Evolutionary conservation across 768 basidiomycete species (phyloP).

Genomic region (Mycena maculata): DNA sequence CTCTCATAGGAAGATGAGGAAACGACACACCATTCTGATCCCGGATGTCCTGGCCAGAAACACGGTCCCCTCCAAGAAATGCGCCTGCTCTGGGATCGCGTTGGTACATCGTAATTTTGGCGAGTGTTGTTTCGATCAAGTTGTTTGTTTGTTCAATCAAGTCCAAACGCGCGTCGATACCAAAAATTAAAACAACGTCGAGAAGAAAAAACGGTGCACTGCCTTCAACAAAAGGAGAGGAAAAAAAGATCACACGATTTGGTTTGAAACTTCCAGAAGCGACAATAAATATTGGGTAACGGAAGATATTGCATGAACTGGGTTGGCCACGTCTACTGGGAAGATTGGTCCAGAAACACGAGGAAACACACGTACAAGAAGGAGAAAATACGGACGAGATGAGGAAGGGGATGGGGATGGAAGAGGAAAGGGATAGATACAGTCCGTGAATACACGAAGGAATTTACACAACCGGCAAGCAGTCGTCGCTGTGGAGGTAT

Average conservation of each 20-base stretch:
- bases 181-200: too few relatives aligned
- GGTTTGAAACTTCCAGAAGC: slow-evolving; percentile 21
- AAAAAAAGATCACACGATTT: background rate
- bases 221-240: too few relatives aligned
- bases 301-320: slow-evolving; percentile 23
- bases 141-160: background rate
- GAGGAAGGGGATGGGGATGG: background rate
- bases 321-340: slow-evolving; percentile 25
- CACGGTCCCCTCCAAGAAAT: slow-evolving; percentile 93
- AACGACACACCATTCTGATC: slow-evolving; percentile 90
- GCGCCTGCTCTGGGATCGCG: slow-evolving; percentile 92
- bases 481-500: slow-evolving; percentile 30
- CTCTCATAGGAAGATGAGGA: background rate
- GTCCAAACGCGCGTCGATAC: too few relatives aligned
- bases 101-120: slow-evolving; percentile 73
- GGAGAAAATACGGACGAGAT: background rate
- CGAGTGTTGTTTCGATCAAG: slow-evolving; percentile 13
- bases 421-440: slow-evolving; percentile 10
- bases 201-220: too few relatives aligned
- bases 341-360: slow-evolving; percentile 17
- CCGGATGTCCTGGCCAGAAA: slow-evolving; percentile 94
- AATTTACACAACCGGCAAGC: slow-evolving; percentile 30
- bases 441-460: slow-evolving; percentile 30
- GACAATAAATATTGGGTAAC: slow-evolving; percentile 33
- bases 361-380: slow-evolving; percentile 28